These are phyloP conservation scores for Aspergillus sparsus DNA, from an alignment of 495 filamentous ascomycete species.

Conservation along the genomic window DNA sequence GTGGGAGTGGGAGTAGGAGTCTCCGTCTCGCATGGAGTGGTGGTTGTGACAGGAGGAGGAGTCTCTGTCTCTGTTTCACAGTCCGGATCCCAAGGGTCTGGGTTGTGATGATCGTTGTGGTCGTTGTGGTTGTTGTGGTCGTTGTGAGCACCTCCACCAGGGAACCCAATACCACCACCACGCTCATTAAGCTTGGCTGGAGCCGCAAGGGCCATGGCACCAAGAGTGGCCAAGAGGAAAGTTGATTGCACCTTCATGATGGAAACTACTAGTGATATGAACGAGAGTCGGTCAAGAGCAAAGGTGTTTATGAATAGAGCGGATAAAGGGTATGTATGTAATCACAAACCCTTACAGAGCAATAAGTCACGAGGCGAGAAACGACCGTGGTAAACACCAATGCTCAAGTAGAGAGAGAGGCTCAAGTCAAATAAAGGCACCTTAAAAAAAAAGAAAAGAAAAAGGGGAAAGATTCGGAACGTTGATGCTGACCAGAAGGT, in stretches of 20 bases:
- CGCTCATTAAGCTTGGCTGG: conserved; percentile 14
- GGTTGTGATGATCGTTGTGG: neutral
- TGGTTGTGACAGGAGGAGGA: neutral
- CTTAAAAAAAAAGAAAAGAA: neutral
- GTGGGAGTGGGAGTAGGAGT: neutral
- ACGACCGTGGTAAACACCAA: conserved; percentile 16
- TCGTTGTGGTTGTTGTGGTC: neutral
- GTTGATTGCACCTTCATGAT: conserved; percentile 16
- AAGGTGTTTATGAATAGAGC: neutral
- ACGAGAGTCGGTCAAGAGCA: conserved; percentile 15
- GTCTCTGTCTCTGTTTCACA: conserved; percentile 3
- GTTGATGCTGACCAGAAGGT: conserved; percentile 5
- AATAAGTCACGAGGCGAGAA: conserved; percentile 8
- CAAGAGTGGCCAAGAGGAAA: conserved; percentile 14
- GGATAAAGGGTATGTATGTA: neutral
- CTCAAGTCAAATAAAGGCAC: neutral
- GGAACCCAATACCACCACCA: neutral
- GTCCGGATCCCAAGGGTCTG: neutral
- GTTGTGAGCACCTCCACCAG: neutral
- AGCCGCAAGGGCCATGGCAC: conserved; percentile 15
- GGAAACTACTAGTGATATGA: neutral
- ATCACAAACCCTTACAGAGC: conserved; percentile 3
- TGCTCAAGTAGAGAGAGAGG: conserved; percentile 10
- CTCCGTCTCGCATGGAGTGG: conserved; percentile 2
- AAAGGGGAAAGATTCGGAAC: neutral